These are phyloP conservation scores for Thuja plicata DNA, from an alignment of 83 land plant genomes.

Conservation along the genomic window DNA sequence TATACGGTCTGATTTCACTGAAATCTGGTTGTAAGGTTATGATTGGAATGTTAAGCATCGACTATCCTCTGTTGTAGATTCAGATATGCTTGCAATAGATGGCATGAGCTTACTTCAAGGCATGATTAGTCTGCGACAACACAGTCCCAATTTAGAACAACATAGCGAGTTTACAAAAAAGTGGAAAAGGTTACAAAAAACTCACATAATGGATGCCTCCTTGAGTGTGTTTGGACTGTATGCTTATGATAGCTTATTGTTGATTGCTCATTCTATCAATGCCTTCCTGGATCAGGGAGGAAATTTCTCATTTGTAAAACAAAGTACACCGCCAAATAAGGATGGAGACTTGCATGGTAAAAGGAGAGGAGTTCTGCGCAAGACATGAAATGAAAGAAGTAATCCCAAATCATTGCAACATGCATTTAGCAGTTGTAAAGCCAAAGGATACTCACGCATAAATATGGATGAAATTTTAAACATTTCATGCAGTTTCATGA, in stretches of 20 bases:
- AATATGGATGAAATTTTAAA: no score
- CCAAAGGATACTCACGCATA: no score
- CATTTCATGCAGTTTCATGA: no score
- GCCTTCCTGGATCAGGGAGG: conserved; percentile 56
- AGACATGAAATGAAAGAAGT: no score
- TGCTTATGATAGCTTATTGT: conserved; percentile 91
- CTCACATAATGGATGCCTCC: conserved; percentile 19
- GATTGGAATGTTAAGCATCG: conserved; percentile 73
- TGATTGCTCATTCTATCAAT: conserved; percentile 74
- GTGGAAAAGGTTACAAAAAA: conserved; percentile 41
- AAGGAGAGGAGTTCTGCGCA: no score
- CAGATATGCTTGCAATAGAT: conserved; percentile 24
- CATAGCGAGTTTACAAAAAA: conserved; percentile 38
- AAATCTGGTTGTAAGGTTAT: no score
- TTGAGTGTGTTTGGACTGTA: conserved; percentile 71
- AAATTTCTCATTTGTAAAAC: conserved; percentile 51
- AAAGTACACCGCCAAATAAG: conserved; percentile 33
- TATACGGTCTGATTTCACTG: no score
- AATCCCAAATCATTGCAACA: no score
- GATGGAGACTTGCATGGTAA: no score
- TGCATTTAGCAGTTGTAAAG: no score
- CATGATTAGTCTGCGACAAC: conserved; percentile 64
- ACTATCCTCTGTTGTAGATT: conserved; percentile 58
- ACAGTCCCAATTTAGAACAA: conserved; percentile 58
- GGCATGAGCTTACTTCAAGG: conserved; percentile 74